Conservation (phyloP, 2,329 filamentous ascomycete genomes). For the Penicillium nordicum region DNA sequence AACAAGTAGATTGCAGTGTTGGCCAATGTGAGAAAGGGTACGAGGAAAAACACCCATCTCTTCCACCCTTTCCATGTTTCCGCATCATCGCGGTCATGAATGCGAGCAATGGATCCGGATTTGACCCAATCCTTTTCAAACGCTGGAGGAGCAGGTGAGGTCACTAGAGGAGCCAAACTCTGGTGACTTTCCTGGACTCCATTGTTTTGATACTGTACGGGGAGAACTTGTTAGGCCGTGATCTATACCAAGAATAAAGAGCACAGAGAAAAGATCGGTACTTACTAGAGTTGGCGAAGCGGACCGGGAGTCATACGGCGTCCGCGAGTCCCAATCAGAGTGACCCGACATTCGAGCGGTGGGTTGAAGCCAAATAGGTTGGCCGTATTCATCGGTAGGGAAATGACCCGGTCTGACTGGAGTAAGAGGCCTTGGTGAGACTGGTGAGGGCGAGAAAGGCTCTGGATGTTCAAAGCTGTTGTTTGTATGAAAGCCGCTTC, state of each 20-base stretch:
- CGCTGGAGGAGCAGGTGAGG: conserved; percentile 26
- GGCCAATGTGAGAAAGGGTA: conserved; percentile 35
- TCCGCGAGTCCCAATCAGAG: conserved; percentile 16
- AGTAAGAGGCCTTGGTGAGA: conserved; percentile 20
- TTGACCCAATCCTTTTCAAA: conserved; percentile 39
- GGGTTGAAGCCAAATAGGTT: conserved; percentile 21
- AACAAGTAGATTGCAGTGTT: conserved; percentile 37
- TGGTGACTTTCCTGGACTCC: conserved; percentile 32
- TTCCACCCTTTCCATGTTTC: conserved; percentile 40
- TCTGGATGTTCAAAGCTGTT: conserved; percentile 16
- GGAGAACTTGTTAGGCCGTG: neutral
- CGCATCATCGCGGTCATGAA: conserved; percentile 37
- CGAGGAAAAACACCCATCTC: conserved; percentile 33
- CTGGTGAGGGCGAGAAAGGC: conserved; percentile 13
- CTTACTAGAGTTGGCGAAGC: conserved; percentile 33
- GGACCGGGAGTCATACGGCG: conserved; percentile 28
- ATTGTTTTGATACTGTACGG: conserved; percentile 21
- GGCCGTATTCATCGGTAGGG: conserved; percentile 23
- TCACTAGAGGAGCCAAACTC: conserved; percentile 34
- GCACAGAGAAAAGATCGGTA: neutral
- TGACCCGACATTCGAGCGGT: conserved; percentile 18
- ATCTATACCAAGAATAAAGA: neutral
- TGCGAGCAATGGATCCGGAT: conserved; percentile 35
- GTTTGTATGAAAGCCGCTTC: conserved; percentile 11
- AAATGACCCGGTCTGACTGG: conserved; percentile 23